Evolutionary conservation across 192 early-diverging fungal species (phyloP).

Genomic region (Coemansia brasiliensis): DNA sequence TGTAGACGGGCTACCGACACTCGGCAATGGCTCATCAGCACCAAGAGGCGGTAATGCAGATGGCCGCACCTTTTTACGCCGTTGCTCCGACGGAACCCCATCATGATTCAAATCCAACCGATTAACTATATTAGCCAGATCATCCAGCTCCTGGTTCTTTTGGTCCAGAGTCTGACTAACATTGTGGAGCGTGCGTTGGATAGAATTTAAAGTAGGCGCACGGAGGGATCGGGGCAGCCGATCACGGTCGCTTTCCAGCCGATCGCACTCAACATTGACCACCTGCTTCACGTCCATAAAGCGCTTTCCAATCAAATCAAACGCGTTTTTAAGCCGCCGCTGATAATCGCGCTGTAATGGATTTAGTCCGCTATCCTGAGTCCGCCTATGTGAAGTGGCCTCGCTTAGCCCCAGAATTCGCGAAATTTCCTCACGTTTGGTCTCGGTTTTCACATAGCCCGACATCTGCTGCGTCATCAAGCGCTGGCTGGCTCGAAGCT

Average conservation of each 20-base stretch:
- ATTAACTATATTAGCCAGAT: constrained; percentile 28
- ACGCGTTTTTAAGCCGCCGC: constrained; percentile 27
- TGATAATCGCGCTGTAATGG: constrained; percentile 48
- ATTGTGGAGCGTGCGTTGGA: constrained; percentile 53
- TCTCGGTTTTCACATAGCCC: constrained; percentile 29
- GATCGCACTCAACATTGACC: constrained; percentile 16
- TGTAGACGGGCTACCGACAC: neutral
- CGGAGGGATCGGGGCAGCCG: constrained; percentile 20
- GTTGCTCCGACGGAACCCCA: neutral
- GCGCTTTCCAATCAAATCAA: constrained; percentile 16
- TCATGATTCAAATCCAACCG: constrained; percentile 10
- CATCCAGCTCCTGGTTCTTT: constrained; percentile 52
- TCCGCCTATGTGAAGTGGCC: constrained; percentile 8
- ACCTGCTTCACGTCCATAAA: constrained; percentile 26
- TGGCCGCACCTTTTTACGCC: neutral
- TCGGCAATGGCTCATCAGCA: neutral
- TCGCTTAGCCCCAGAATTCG: constrained; percentile 24
- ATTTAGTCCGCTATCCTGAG: constrained; percentile 22
- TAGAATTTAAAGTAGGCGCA: constrained; percentile 43
- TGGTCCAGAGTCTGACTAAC: constrained; percentile 37
- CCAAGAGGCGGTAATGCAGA: neutral
- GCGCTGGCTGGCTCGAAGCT: constrained; percentile 45
- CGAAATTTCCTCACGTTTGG: constrained; percentile 38
- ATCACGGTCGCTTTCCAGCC: constrained; percentile 12
- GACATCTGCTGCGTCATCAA: constrained; percentile 21